Percentiles rank a stretch among this genome's conserved stretches.
phyloP scores from a whole-genome alignment of 164 flowering plant genomes.

The Aristolochia fimbriata region DNA sequence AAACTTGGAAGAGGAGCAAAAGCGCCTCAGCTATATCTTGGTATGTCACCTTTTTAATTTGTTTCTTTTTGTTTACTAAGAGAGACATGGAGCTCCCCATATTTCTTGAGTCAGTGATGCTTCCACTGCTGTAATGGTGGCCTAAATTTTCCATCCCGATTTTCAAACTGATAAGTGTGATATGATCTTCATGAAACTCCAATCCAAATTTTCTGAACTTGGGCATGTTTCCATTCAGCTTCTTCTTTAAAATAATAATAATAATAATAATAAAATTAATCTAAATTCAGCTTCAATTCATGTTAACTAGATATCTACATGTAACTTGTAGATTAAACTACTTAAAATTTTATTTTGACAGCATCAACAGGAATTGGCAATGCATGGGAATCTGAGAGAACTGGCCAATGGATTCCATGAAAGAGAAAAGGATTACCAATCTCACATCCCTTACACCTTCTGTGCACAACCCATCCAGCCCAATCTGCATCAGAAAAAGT shows the following conservation, averaged over 20 bases:
- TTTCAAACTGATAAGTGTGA: not conserved
- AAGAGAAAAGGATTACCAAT: conserved; percentile 19
- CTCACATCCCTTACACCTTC: conserved; percentile 44
- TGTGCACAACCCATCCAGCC: conserved; percentile 70
- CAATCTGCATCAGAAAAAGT: conserved; percentile 38
- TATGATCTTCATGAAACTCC: not conserved
- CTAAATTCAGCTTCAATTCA: not conserved
- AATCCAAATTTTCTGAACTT: not conserved
- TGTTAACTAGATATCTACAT: not conserved
- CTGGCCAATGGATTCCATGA: conserved; percentile 24
- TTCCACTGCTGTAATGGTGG: not conserved
- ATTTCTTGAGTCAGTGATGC: not conserved
- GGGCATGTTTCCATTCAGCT: not conserved
- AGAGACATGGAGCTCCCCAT: not conserved
- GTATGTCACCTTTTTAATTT: conserved; percentile 14
- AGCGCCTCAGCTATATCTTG: conserved; percentile 28
- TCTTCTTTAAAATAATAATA: no score
- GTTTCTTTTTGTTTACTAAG: not conserved
- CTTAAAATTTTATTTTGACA: conserved; percentile 4
- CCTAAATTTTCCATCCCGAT: not conserved
- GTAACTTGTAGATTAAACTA: not conserved
- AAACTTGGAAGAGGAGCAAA: conserved; percentile 51
- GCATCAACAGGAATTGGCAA: conserved; percentile 28
- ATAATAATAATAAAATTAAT: no score
- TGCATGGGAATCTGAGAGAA: conserved; percentile 23